Evolutionary conservation across 345 rosid species (phyloP).

Genomic region (Microcos paniculata): DNA sequence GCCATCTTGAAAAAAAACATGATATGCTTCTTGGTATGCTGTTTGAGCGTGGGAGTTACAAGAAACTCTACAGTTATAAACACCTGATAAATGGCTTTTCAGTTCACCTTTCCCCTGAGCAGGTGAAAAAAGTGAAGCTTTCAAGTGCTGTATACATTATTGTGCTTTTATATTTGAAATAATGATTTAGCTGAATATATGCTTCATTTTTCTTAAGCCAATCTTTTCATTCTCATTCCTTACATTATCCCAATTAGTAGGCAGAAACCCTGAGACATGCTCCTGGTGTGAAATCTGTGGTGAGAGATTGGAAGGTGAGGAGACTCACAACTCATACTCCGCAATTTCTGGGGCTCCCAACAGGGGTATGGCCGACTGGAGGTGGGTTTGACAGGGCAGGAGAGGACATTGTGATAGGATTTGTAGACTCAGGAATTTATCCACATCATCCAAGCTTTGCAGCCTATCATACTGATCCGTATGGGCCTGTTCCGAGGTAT

Average conservation of each 20-base stretch:
- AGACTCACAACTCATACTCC: slow-evolving; percentile 97
- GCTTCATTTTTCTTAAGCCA: slow-evolving; percentile 8
- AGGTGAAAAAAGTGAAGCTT: slow-evolving; percentile 97
- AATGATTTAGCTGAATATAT: neutral
- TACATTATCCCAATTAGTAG: slow-evolving; percentile 66
- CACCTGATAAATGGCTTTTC: slow-evolving; percentile 97
- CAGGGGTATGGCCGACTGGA: slow-evolving; percentile 98
- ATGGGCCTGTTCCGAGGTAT: slow-evolving; percentile 81
- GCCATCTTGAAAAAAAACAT: slow-evolving; percentile 88
- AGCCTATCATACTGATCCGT: slow-evolving; percentile 58
- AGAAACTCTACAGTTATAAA: slow-evolving; percentile 90
- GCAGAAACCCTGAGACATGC: slow-evolving; percentile 77
- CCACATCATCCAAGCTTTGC: slow-evolving; percentile 95
- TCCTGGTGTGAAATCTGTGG: slow-evolving; percentile 83
- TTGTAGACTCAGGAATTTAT: slow-evolving; percentile 92
- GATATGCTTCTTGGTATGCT: slow-evolving; percentile 86
- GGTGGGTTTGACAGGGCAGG: slow-evolving; percentile 97
- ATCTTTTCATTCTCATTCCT: slow-evolving; percentile 29
- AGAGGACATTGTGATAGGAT: slow-evolving; percentile 91
- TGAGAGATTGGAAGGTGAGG: slow-evolving; percentile 96
- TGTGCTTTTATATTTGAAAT: neutral
- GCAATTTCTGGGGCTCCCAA: slow-evolving; percentile 93
- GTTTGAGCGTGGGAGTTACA: slow-evolving; percentile 73
- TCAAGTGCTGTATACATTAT: neutral
- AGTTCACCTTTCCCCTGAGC: slow-evolving; percentile 75